Conservation (phyloP, 805 yeast genomes). For the Yarrowia sp. region DNA sequence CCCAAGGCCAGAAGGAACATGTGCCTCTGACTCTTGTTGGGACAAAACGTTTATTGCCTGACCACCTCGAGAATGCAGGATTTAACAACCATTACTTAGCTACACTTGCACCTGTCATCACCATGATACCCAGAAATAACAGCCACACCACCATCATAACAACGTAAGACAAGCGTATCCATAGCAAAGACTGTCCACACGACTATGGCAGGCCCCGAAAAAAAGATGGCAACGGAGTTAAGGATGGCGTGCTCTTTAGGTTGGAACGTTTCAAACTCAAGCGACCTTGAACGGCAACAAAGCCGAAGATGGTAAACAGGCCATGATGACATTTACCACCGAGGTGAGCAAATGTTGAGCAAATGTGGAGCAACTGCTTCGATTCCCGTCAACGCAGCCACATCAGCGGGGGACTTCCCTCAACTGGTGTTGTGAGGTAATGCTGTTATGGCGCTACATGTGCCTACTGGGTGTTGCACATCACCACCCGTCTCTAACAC, state of each 20-base stretch:
- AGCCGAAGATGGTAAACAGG: conserved; percentile 26
- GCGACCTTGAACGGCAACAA: conserved; percentile 17
- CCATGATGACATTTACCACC: conserved; percentile 33
- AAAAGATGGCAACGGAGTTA: conserved; percentile 19
- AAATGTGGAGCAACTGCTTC: not conserved
- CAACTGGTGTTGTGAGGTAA: too few species aligned
- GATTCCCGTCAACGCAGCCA: not conserved
- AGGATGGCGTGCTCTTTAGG: conserved; percentile 31
- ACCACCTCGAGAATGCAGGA: conserved; percentile 11
- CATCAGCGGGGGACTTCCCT: not conserved
- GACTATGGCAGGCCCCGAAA: not conserved
- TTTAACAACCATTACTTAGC: not conserved
- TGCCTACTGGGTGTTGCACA: too few species aligned
- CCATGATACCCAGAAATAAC: not conserved
- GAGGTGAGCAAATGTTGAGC: conserved; percentile 4
- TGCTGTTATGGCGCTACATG: too few species aligned
- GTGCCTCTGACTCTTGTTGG: not conserved
- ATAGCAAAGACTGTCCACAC: conserved; percentile 1
- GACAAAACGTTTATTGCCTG: not conserved
- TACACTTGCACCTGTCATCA: not conserved
- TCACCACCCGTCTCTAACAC: not conserved
- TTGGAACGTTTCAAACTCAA: conserved; percentile 33
- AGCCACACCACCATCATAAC: not conserved
- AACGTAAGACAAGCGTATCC: not conserved
- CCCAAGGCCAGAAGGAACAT: not conserved